Conservation (phyloP, 129 eudicot species). For the Kitagawia praeruptora region DNA sequence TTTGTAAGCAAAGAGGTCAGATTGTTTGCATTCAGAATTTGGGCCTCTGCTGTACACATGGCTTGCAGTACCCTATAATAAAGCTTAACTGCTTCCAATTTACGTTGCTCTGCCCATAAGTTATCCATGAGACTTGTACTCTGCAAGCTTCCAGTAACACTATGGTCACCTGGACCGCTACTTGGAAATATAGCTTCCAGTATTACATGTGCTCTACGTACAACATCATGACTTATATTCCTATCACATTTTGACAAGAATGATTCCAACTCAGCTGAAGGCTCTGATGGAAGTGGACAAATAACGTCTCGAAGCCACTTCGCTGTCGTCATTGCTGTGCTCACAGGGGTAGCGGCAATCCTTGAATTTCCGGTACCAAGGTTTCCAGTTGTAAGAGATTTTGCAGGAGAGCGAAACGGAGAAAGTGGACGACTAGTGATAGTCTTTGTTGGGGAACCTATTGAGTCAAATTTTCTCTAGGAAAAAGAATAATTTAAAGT, state of each 20-base stretch:
- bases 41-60: conserved; percentile 91
- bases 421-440: conserved; percentile 78
- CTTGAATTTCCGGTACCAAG: conserved; percentile 25
- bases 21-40: conserved; percentile 59
- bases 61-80: conserved; percentile 84
- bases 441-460: conserved; percentile 86
- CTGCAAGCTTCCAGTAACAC: conserved; percentile 43
- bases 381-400: conserved; percentile 22
- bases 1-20: conserved; percentile 75
- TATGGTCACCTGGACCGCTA: conserved; percentile 58
- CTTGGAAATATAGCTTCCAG: conserved; percentile 90
- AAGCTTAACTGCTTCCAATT: conserved; percentile 76
- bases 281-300: conserved; percentile 78
- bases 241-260: conserved; percentile 72
- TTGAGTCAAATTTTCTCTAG: conserved; percentile 62
- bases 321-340: conserved; percentile 95
- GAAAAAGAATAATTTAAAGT: conserved; percentile 7
- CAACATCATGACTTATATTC: conserved; percentile 65
- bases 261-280: conserved; percentile 52
- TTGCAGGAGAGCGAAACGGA: conserved; percentile 72
- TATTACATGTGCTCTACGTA: conserved; percentile 71
- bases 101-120: conserved; percentile 89
- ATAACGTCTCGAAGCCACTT: conserved; percentile 83
- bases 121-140: conserved; percentile 70
- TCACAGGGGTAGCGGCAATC: conserved; percentile 73